phyloP scores from a whole-genome alignment of 2,329 filamentous ascomycete genomes.

The Aspergillus fumigatus region DNA sequence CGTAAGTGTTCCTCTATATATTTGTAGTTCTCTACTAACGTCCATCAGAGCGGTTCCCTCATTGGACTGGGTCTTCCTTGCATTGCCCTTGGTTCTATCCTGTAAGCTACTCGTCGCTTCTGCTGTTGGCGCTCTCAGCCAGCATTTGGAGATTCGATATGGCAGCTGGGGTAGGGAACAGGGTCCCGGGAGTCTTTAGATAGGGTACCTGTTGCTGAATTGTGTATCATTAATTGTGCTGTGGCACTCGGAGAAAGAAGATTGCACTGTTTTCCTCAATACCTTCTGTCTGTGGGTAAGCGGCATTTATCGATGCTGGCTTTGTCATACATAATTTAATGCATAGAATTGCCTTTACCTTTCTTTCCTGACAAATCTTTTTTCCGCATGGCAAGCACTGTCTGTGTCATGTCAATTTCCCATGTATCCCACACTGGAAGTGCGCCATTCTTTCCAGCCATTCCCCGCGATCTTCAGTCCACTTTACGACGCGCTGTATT shows the following conservation, averaged over 20 bases:
- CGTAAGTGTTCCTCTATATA: slow-evolving; percentile 13
- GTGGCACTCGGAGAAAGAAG: slow-evolving; percentile 30
- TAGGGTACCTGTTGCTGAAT: slow-evolving; percentile 17
- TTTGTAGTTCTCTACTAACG: neutral
- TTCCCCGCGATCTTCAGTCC: no score
- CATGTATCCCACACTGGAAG: no score
- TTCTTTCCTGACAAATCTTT: neutral
- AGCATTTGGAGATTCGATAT: neutral
- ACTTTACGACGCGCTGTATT: no score
- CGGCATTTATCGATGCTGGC: slow-evolving; percentile 10
- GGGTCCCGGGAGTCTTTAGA: slow-evolving; percentile 13
- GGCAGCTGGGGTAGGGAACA: slow-evolving; percentile 13
- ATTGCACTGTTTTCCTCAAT: slow-evolving; percentile 19
- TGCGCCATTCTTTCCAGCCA: no score
- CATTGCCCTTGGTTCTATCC: slow-evolving; percentile 34
- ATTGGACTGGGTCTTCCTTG: slow-evolving; percentile 36
- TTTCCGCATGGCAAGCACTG: neutral
- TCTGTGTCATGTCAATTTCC: neutral
- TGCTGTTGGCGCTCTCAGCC: neutral
- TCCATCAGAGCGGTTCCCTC: slow-evolving; percentile 25
- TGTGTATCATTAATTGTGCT: slow-evolving; percentile 28
- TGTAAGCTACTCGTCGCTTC: slow-evolving; percentile 26
- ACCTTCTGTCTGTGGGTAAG: neutral
- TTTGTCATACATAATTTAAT: slow-evolving; percentile 15
- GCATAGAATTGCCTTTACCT: slow-evolving; percentile 2